Conservation (phyloP, 2,329 filamentous ascomycete species). For the Ophiosphaerella herpotricha region DNA sequence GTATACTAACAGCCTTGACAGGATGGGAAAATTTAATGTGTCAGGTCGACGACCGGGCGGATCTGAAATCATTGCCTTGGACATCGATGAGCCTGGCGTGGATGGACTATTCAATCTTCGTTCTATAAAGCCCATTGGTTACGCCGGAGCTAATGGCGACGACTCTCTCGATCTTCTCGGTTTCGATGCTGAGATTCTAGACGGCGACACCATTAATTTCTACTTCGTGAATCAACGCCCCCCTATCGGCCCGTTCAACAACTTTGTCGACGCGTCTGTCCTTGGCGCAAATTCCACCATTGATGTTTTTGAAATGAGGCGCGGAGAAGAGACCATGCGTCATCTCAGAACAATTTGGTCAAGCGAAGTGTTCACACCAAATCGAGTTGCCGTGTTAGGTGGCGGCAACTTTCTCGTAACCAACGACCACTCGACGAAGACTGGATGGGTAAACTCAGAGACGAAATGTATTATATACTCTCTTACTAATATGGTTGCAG, state of each 20-base stretch:
- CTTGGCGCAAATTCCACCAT: conserved; percentile 32
- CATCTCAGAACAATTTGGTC: conserved; percentile 29
- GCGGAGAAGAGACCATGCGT: conserved; percentile 25
- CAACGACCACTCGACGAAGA: conserved; percentile 34
- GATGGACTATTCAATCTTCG: conserved; percentile 32
- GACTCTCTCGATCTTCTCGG: conserved; percentile 28
- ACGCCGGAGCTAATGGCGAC: conserved; percentile 28
- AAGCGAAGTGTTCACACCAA: conserved; percentile 23
- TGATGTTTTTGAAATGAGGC: conserved; percentile 31
- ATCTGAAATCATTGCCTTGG: conserved; percentile 31
- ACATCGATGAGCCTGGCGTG: conserved; percentile 30
- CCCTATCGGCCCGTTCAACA: conserved; percentile 26
- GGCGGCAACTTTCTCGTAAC: conserved; percentile 27
- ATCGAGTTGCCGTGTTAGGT: conserved; percentile 27
- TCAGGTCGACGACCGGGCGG: conserved; percentile 28
- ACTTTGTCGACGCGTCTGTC: conserved; percentile 24
- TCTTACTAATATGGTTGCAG: not conserved
- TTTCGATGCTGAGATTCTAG: conserved; percentile 31
- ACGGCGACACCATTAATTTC: conserved; percentile 31
- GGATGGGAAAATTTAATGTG: conserved; percentile 23
- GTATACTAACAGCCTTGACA: conserved; percentile 6
- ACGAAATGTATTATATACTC: too few relatives aligned
- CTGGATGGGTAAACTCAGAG: conserved; percentile 21
- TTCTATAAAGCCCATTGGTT: conserved; percentile 25
- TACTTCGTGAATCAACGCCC: conserved; percentile 36